A percentile compares a stretch with the other conserved stretches of the same genome.
Evolutionary conservation across 1,284 basidiomycete genomes (phyloP).

Genomic region (Grifola frondosa): DNA sequence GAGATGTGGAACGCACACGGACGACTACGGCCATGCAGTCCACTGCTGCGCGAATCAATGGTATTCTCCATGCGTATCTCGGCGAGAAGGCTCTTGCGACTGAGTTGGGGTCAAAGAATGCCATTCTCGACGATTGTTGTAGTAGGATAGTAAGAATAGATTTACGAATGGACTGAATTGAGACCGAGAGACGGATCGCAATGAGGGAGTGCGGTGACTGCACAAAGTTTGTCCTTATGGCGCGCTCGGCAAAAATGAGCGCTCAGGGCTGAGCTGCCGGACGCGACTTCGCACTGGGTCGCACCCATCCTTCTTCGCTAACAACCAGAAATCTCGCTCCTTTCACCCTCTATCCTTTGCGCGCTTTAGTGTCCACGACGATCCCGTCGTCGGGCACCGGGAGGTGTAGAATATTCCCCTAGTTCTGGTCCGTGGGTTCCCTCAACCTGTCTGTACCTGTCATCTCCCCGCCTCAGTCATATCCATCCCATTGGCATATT

Average conservation of each 20-base stretch:
- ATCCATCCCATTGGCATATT: conserved; percentile 8
- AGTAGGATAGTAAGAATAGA: too few relatives aligned
- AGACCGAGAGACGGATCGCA: too few relatives aligned
- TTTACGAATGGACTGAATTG: too few relatives aligned
- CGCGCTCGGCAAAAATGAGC: conserved; percentile 20
- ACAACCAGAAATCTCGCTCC: conserved; percentile 24
- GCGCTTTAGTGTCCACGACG: conserved; percentile 5
- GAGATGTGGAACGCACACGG: too few relatives aligned
- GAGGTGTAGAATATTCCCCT: conserved; percentile 1
- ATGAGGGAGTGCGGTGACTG: too few relatives aligned
- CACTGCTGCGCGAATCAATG: too few relatives aligned
- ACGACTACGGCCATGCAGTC: too few relatives aligned
- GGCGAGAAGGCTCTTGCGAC: too few relatives aligned
- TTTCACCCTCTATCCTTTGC: conserved; percentile 15
- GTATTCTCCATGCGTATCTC: too few relatives aligned
- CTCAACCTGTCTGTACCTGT: background rate
- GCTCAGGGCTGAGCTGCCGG: conserved; percentile 22
- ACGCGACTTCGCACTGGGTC: conserved; percentile 13
- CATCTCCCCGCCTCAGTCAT: conserved; percentile 4
- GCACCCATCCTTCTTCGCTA: conserved; percentile 18
- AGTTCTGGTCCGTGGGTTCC: conserved; percentile 5
- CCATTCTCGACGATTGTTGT: too few relatives aligned
- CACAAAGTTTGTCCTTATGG: too few relatives aligned
- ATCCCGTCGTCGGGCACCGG: conserved; percentile 1
- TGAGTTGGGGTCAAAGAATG: too few relatives aligned